Evolutionary conservation across 805 yeast genomes (phyloP), one percentile per base, ranked within the genome.

Genomic region (Suhomyces pyralidae): DNA sequence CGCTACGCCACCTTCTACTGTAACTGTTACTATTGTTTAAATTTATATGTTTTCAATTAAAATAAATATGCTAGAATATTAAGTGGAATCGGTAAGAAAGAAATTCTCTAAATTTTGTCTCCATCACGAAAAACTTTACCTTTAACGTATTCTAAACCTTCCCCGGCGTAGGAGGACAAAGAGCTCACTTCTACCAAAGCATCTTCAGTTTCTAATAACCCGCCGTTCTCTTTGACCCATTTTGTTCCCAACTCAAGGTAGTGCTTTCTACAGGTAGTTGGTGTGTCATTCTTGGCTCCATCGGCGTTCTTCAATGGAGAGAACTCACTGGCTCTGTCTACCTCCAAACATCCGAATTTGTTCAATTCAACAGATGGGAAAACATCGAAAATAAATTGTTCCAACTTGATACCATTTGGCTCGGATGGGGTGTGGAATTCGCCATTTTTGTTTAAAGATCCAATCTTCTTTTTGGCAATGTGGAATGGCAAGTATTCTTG

Each of bases 301-400:
- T 86, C 83, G 1, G 90, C 96, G 69, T 94, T 94, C 65, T 94
- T 94, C 69, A 94, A 81, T 3, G 99, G 99, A 17, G 97, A 86
- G 65, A 94, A 94, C 69, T 94, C 99, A 53, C 83, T 84, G 3
- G 73, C 57, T 68, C 99, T 83, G 38, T 82, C 87, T 20, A 94
- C 99, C 73, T 94, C 99, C 53, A 94, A 78, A 66, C 96, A 89
- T 0, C 97, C 99, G 68, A 94, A 94, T 62, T 81, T 82, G 14
- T 68, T 65, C 56, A 92, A 65, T 10, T 81, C 79, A 34, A 94
- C 86, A 28, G 84, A 80, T 48, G 92, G 92, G 72, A 94, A 94
- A 22, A 94, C 96, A 66, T 94, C 99, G 73, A 94, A 94, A 52
- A 94, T 96, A 63, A 94, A 94, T 68, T 93, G 98, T 69, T 94